These are phyloP conservation scores for Fomitopsis serialis DNA, from an alignment of 768 basidiomycete genomes.

Conservation along the genomic window DNA sequence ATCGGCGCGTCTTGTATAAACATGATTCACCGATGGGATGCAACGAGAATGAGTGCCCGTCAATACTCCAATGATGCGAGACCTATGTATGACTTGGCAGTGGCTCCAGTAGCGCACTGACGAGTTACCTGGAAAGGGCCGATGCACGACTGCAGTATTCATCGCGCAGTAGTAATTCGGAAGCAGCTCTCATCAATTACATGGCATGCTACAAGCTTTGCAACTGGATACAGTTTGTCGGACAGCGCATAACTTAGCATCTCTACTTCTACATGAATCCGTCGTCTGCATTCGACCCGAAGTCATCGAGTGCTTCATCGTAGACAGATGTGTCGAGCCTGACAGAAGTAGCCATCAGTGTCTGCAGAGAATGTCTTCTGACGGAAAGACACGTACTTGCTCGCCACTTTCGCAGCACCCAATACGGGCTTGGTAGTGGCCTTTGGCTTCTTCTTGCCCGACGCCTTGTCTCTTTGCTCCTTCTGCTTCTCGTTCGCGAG, in stretches of 20 bases:
- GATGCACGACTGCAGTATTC: neutral
- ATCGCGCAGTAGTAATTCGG: neutral
- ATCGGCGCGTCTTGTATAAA: too few species aligned
- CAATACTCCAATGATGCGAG: too few species aligned
- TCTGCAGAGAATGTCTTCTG: conserved; percentile 3
- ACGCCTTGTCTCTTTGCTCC: conserved; percentile 78
- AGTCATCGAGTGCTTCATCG: conserved; percentile 89
- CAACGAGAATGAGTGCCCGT: too few species aligned
- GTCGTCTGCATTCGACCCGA: conserved; percentile 67
- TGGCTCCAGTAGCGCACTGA: too few species aligned
- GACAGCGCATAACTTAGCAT: neutral
- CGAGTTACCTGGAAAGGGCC: too few species aligned
- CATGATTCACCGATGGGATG: too few species aligned
- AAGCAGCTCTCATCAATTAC: neutral
- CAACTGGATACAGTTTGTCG: neutral
- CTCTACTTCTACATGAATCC: conserved; percentile 73
- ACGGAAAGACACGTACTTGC: conserved; percentile 38
- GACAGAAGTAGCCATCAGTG: conserved; percentile 10
- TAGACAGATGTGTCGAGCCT: conserved; percentile 80
- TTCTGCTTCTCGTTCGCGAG: conserved; percentile 95
- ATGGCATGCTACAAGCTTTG: neutral
- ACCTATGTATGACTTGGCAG: too few species aligned
- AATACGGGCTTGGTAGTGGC: conserved; percentile 65
- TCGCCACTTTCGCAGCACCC: conserved; percentile 64
- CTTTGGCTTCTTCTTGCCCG: conserved; percentile 88